These are phyloP conservation scores for Panicum hallii DNA, from an alignment of 202 grass and related monocot species.

Conservation along the genomic window DNA sequence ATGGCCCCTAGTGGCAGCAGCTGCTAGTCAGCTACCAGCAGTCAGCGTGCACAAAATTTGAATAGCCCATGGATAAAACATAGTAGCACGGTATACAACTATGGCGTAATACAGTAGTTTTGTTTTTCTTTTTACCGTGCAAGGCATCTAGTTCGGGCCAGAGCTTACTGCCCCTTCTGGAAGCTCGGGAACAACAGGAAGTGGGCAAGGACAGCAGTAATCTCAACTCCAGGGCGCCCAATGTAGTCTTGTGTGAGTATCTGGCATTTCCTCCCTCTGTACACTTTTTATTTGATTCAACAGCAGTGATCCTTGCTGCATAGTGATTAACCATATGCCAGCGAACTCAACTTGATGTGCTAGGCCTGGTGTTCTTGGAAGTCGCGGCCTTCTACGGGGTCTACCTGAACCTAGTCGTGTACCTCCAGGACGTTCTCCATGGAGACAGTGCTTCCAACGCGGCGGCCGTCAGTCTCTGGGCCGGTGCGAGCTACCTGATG, in stretches of 20 bases:
- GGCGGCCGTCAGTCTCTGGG: conserved; percentile 53
- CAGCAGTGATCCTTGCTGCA: not conserved
- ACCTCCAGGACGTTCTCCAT: conserved; percentile 68
- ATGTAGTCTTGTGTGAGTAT: conserved; percentile 34
- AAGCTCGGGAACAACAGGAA: not conserved
- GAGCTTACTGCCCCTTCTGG: not conserved
- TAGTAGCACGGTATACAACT: no score
- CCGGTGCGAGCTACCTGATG: conserved; percentile 60
- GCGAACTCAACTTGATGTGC: not conserved
- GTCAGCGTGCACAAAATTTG: not conserved
- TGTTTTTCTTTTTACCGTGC: not conserved
- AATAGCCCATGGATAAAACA: not conserved
- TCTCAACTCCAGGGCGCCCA: conserved; percentile 13
- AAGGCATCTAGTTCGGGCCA: conserved; percentile 18
- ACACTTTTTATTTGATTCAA: no score
- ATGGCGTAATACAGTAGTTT: no score
- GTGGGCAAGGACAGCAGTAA: not conserved
- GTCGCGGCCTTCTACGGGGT: conserved; percentile 67
- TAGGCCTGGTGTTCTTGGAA: conserved; percentile 63
- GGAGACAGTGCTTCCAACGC: conserved; percentile 72
- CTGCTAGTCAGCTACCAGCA: not conserved
- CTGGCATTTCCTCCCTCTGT: not conserved
- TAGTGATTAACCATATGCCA: not conserved
- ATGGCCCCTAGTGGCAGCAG: not conserved
- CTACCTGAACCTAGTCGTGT: conserved; percentile 65